Percentiles rank a stretch among this genome's conserved stretches.
Conservation (phyloP, 164 flowering plant species). For the Berberis thunbergii region DNA sequence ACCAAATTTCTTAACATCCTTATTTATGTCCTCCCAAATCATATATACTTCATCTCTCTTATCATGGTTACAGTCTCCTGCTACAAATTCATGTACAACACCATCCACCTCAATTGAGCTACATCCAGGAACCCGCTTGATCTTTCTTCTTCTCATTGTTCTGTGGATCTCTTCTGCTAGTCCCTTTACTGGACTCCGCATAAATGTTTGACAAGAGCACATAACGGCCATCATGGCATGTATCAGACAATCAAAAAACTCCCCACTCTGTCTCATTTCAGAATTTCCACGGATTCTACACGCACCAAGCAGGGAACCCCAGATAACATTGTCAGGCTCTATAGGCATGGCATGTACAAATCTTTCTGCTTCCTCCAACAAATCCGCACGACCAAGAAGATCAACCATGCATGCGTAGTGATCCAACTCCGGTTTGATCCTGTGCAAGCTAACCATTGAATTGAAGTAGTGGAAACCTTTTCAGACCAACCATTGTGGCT, state of each 20-base stretch:
- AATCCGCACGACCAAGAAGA: slow-evolving; percentile 33
- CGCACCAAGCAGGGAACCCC: slow-evolving; percentile 33
- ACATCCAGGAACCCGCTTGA: slow-evolving; percentile 30
- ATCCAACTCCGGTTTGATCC: slow-evolving; percentile 21
- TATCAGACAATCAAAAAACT: slow-evolving; percentile 22
- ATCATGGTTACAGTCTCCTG: slow-evolving; percentile 31
- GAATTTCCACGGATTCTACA: slow-evolving; percentile 29
- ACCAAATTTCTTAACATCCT: slow-evolving; percentile 18
- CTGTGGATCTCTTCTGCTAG: slow-evolving; percentile 20
- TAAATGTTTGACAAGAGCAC: slow-evolving; percentile 37
- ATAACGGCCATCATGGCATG: slow-evolving; percentile 25
- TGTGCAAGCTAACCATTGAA: slow-evolving; percentile 17
- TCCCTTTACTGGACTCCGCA: slow-evolving; percentile 21
- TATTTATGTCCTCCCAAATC: slow-evolving; percentile 22
- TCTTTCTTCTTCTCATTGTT: slow-evolving; percentile 23
- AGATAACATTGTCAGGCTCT: slow-evolving; percentile 21
- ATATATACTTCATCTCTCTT: slow-evolving; percentile 19
- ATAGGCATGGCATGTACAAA: slow-evolving; percentile 27
- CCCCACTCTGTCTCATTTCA: slow-evolving; percentile 27
- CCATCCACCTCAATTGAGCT: slow-evolving; percentile 35
- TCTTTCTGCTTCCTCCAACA: slow-evolving; percentile 31
- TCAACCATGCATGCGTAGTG: slow-evolving; percentile 36
- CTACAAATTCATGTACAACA: slow-evolving; percentile 30
- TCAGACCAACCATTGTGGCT: slow-evolving; percentile 27
- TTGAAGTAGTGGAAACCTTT: slow-evolving; percentile 26